Evolutionary conservation across 73 alveolate species (phyloP).

Genomic region (Tetrahymena borealis): DNA sequence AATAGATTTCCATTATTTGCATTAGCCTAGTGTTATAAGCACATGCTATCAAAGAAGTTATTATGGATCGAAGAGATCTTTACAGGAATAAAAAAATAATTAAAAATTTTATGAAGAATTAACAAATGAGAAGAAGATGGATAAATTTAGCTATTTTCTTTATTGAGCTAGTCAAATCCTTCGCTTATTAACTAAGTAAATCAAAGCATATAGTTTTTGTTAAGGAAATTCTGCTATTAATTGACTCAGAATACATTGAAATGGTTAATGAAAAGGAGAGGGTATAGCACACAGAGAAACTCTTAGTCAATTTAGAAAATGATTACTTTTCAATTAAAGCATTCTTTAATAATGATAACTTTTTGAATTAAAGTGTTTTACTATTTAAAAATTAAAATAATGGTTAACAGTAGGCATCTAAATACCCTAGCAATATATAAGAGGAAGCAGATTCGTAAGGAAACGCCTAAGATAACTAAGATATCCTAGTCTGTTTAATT

Average conservation of each 20-base stretch:
- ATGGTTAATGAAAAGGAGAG: background rate
- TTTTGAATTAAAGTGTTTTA: too few species aligned
- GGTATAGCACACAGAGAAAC: background rate
- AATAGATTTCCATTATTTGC: background rate
- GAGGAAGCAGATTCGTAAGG: too few species aligned
- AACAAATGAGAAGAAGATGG: background rate
- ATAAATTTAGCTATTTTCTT: background rate
- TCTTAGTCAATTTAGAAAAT: too few species aligned
- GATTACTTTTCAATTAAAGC: too few species aligned
- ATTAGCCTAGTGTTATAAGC: background rate
- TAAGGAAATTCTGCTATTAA: background rate
- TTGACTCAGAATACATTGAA: background rate
- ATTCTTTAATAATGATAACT: too few species aligned
- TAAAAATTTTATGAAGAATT: background rate
- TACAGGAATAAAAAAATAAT: background rate
- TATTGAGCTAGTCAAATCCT: background rate
- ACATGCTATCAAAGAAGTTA: background rate
- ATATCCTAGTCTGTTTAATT: too few species aligned
- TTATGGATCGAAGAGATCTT: background rate
- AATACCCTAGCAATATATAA: too few species aligned
- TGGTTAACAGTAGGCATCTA: too few species aligned
- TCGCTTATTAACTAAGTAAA: background rate
- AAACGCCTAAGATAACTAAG: too few species aligned
- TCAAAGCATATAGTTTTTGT: background rate
- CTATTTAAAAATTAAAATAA: too few species aligned